Evolutionary conservation across 495 filamentous ascomycete species (phyloP).

Genomic region (Penicillium paxilli): DNA sequence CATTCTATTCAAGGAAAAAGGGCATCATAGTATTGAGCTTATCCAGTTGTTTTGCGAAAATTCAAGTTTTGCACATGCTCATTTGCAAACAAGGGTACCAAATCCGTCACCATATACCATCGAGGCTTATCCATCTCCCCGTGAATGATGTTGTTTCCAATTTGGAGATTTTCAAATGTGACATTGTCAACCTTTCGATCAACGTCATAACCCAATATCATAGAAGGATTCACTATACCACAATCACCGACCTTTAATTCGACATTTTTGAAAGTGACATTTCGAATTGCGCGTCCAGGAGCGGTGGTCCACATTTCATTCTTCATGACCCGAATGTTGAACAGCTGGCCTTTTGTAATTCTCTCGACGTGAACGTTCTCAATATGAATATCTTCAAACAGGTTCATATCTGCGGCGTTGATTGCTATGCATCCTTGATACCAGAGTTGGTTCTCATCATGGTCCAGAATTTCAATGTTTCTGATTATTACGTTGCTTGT

Average conservation of each 20-base stretch:
- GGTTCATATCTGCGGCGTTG: neutral
- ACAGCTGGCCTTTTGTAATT: slow-evolving; percentile 10
- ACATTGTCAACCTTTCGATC: neutral
- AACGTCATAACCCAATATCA: neutral
- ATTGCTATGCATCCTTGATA: neutral
- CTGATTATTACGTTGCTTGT: neutral
- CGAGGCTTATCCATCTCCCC: slow-evolving; percentile 12
- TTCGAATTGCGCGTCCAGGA: slow-evolving; percentile 14
- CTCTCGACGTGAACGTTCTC: neutral
- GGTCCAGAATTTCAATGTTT: neutral
- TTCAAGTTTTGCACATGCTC: slow-evolving; percentile 16
- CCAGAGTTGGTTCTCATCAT: neutral
- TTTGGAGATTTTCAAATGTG: neutral
- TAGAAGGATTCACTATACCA: slow-evolving; percentile 5
- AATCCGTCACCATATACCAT: slow-evolving; percentile 16
- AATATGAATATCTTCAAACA: neutral
- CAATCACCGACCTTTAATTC: neutral
- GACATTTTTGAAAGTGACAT: slow-evolving; percentile 14
- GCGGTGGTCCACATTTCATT: slow-evolving; percentile 15
- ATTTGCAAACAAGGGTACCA: slow-evolving; percentile 16
- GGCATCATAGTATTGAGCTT: neutral
- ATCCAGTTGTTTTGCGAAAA: neutral
- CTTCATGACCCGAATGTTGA: slow-evolving; percentile 20
- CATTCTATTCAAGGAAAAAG: too few species aligned
- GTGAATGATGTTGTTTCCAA: neutral